Conservation (phyloP, 495 filamentous ascomycete species). For the Aspergillus sclerotiicarbonarius region DNA sequence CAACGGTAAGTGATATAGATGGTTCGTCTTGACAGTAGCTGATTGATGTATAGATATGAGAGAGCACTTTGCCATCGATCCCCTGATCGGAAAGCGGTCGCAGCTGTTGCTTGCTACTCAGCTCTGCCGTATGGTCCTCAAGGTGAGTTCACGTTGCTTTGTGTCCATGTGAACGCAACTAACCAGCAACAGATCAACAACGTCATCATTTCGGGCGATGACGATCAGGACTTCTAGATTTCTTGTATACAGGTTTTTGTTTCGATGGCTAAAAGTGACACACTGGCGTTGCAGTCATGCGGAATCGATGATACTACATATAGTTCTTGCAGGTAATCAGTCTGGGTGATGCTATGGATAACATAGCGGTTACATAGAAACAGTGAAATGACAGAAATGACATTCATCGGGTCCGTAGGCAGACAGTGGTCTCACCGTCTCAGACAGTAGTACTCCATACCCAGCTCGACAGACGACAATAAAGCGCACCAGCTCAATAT, state of each 20-base stretch:
- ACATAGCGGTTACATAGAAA: slow-evolving; percentile 18
- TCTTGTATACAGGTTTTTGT: slow-evolving; percentile 22
- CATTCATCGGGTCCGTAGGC: not conserved
- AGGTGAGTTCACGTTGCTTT: slow-evolving; percentile 58
- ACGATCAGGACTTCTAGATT: slow-evolving; percentile 85
- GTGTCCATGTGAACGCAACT: not conserved
- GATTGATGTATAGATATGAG: slow-evolving; percentile 68
- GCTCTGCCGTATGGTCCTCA: slow-evolving; percentile 98
- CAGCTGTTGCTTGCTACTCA: slow-evolving; percentile 95
- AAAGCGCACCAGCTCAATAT: not conserved
- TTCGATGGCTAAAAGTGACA: slow-evolving; percentile 24
- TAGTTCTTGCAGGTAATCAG: slow-evolving; percentile 13
- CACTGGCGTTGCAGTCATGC: slow-evolving; percentile 9
- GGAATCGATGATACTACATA: slow-evolving; percentile 8
- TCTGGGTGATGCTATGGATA: slow-evolving; percentile 15
- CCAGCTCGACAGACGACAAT: too few species aligned
- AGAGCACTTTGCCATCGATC: slow-evolving; percentile 96
- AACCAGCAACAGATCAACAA: slow-evolving; percentile 66
- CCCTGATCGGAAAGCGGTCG: slow-evolving; percentile 94
- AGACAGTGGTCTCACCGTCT: too few species aligned
- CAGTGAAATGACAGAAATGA: slow-evolving; percentile 19
- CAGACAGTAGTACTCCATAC: too few species aligned
- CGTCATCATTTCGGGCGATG: slow-evolving; percentile 91
- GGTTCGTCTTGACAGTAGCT: not conserved
- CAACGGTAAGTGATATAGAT: slow-evolving; percentile 58